These are phyloP conservation scores for Bacidia gigantensis DNA, from an alignment of 495 filamentous ascomycete species.

Conservation along the genomic window DNA sequence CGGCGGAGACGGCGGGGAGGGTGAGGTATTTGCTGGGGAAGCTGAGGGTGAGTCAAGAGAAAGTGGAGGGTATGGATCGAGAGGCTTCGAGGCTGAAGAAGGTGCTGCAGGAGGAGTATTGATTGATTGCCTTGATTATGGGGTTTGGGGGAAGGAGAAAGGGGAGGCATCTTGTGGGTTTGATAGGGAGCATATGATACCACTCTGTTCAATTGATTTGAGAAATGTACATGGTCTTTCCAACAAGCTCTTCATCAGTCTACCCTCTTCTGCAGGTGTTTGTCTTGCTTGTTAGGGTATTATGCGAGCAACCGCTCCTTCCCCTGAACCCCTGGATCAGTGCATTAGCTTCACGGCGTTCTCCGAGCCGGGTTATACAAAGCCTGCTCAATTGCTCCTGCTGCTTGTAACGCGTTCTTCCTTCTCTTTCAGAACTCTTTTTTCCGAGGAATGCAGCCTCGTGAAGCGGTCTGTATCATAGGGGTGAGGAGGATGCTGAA, in stretches of 20 bases:
- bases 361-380: too few relatives aligned
- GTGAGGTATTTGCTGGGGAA: slow-evolving; percentile 61
- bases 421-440: too few relatives aligned
- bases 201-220: slow-evolving; percentile 3
- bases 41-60: slow-evolving; percentile 54
- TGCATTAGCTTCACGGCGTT: too few relatives aligned
- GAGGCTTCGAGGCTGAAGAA: slow-evolving; percentile 62
- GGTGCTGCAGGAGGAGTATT: slow-evolving; percentile 25
- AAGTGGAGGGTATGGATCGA: slow-evolving; percentile 60
- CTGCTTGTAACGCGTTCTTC: too few relatives aligned
- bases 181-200: background rate
- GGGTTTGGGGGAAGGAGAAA: background rate
- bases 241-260: background rate
- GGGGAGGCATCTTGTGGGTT: background rate
- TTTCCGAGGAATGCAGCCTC: too few relatives aligned
- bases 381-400: too few relatives aligned
- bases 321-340: too few relatives aligned
- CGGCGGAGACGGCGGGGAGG: slow-evolving; percentile 44
- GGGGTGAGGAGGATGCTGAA: too few relatives aligned
- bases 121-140: background rate
- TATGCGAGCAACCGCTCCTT: background rate
- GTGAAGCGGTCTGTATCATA: too few relatives aligned
- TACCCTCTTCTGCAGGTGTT: background rate
- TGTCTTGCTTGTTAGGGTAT: background rate
- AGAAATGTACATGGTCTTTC: background rate